Evolutionary conservation across 805 yeast species (phyloP), one percentile per base, ranked within the genome.

Genomic region (Cyberlindnera euphorbiiphila): DNA sequence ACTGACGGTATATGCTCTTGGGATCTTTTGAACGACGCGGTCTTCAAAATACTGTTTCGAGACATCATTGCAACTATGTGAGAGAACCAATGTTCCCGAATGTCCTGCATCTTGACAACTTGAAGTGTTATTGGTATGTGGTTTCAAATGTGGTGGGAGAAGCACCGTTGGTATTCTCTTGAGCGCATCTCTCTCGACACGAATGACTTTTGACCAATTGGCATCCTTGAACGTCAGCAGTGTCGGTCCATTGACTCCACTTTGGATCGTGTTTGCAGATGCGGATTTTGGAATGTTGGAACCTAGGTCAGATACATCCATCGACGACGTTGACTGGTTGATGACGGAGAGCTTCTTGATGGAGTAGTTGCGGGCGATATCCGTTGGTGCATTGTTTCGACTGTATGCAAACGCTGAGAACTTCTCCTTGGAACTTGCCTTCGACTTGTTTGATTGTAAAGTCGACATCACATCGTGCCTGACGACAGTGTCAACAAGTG

Each of bases 71-170:
- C 25, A 23, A 34, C 34, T 45, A 21, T 25, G 40, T 13, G 39
- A 5, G 15, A 32, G 11, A n/a, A 12, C 13, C 16, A 28, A 6
- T 16, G 29, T 21, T 8, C 29, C 41, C 24, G 31, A 30, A 3
- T 15, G 27, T 6, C 30, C 11, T 28, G 32, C 20, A 11, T 34
- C 36, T 14, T 25, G 33, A 10, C 28, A 27, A 21, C n/a, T n/a
- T n/a, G 25, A 32, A 16, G 26, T 15, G 12, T 24, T 21, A 15
- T 40, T 41, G 9, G 34, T 46, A 17, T 45, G 51, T n/a, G 48
- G 48, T 30, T 45, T 49, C 31, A 54, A 24, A 36, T 54, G 59
- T 2, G 59, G 59, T 9, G 59, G 58, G 3, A 54, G 27, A 14
- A 54, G 33, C 6, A 36, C 57, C 28, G 45, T 41, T 10, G 59